Evolutionary conservation across 139 green algal species (phyloP).

Genomic region (Picochlorum sp.): DNA sequence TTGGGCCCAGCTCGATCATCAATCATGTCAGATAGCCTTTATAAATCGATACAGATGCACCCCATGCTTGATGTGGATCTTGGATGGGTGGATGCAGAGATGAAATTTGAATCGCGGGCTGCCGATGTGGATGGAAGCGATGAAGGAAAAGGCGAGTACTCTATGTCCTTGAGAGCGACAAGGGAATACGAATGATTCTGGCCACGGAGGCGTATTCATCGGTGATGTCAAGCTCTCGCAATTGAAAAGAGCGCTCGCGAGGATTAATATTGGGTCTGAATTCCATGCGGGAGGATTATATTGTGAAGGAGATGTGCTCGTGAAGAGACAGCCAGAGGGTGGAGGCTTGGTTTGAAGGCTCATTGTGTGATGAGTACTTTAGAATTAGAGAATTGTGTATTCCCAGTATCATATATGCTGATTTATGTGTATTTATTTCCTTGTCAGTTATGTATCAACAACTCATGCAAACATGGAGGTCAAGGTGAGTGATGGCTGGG

Average conservation of each 20-base stretch:
- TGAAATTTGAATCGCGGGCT: background rate
- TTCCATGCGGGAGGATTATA: constrained; percentile 41
- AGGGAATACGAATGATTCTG: background rate
- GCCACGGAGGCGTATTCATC: constrained; percentile 49
- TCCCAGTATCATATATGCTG: constrained; percentile 64
- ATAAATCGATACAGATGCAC: constrained; percentile 21
- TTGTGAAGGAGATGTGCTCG: constrained; percentile 35
- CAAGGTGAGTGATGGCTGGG: background rate
- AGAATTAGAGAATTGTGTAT: constrained; percentile 57
- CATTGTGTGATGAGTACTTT: constrained; percentile 52
- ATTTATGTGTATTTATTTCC: too few relatives aligned
- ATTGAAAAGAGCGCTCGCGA: constrained; percentile 44
- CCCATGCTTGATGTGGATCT: constrained; percentile 36
- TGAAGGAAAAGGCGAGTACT: background rate
- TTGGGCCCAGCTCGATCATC: constrained; percentile 15
- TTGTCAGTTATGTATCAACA: background rate
- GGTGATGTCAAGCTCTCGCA: constrained; percentile 49
- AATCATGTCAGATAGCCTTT: constrained; percentile 38
- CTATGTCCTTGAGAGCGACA: background rate
- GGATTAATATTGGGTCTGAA: constrained; percentile 38
- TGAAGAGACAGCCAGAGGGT: constrained; percentile 26
- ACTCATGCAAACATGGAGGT: constrained; percentile 4
- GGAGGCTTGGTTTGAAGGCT: constrained; percentile 49
- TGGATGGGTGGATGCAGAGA: constrained; percentile 43
- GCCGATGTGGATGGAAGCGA: background rate